Conservation (phyloP, 805 yeast genomes). For the Pichia paraexigua region DNA sequence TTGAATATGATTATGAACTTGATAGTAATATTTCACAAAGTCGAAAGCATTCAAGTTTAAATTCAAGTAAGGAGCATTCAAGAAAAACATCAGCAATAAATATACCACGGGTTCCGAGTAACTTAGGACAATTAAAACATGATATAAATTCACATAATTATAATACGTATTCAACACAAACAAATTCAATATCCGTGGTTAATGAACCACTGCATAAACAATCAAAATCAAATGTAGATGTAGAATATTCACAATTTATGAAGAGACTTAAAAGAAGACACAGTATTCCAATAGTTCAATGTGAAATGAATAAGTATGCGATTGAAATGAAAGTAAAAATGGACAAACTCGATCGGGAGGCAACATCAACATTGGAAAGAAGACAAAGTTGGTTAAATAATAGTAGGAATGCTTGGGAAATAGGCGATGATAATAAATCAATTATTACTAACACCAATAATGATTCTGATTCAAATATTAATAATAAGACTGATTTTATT, state of each 20-base stretch:
- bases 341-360: slow-evolving; percentile 6
- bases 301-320: slow-evolving; percentile 27
- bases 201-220: not conserved
- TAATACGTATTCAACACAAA: slow-evolving; percentile 1
- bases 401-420: slow-evolving; percentile 1
- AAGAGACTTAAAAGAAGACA: slow-evolving; percentile 28
- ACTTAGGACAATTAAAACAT: too few relatives aligned
- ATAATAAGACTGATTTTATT: not conserved
- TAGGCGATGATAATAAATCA: not conserved
- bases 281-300: slow-evolving; percentile 31
- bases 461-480: not conserved
- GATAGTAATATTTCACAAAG: slow-evolving; percentile 1
- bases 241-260: slow-evolving; percentile 17
- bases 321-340: slow-evolving; percentile 17
- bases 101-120: not conserved
- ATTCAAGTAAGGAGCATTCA: slow-evolving; percentile 1
- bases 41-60: not conserved
- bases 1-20: slow-evolving; percentile 14
- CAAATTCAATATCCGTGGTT: not conserved
- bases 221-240: slow-evolving; percentile 7
- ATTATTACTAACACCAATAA: not conserved
- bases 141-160: not conserved
- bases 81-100: slow-evolving; percentile 2
- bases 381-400: slow-evolving; percentile 2
- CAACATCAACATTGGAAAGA: not conserved